These are phyloP conservation scores for Acidomyces sp. DNA, from an alignment of 495 filamentous ascomycete genomes.

Conservation along the genomic window DNA sequence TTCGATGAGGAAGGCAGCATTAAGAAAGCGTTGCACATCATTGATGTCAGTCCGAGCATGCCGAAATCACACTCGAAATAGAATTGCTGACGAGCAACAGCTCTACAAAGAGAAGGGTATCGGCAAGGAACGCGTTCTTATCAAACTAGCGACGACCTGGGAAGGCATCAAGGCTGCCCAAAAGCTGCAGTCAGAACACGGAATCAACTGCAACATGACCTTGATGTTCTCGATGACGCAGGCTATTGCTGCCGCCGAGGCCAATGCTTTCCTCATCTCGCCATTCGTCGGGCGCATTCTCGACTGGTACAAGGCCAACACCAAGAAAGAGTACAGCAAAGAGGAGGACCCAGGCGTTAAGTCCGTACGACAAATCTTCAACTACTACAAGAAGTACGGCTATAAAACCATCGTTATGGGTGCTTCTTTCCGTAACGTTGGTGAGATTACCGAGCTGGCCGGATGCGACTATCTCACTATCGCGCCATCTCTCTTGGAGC, in stretches of 20 bases:
- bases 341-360: conserved; percentile 93
- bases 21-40: conserved; percentile 93
- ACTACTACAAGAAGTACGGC: conserved; percentile 99
- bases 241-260: conserved; percentile 93
- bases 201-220: conserved; percentile 95
- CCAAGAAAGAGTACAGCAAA: conserved; percentile 80
- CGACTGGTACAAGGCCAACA: conserved; percentile 96
- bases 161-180: conserved; percentile 97
- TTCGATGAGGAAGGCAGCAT: conserved; percentile 89
- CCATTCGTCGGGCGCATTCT: conserved; percentile 99
- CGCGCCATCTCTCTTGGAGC: conserved; percentile 89
- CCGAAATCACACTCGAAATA: not conserved
- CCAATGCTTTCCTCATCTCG: conserved; percentile 95
- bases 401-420: conserved; percentile 99
- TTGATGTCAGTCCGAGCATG: conserved; percentile 54
- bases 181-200: conserved; percentile 83
- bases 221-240: conserved; percentile 96
- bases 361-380: conserved; percentile 91
- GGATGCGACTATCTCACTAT: conserved; percentile 99
- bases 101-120: conserved; percentile 88
- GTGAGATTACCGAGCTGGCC: conserved; percentile 95
- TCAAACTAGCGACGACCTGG: conserved; percentile 80
- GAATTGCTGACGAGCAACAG: conserved; percentile 31
- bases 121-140: conserved; percentile 83
- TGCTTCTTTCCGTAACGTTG: conserved; percentile 87